Evolutionary conservation across 257 asterid genomes (phyloP).

Genomic region (Nicotiana paniculata): DNA sequence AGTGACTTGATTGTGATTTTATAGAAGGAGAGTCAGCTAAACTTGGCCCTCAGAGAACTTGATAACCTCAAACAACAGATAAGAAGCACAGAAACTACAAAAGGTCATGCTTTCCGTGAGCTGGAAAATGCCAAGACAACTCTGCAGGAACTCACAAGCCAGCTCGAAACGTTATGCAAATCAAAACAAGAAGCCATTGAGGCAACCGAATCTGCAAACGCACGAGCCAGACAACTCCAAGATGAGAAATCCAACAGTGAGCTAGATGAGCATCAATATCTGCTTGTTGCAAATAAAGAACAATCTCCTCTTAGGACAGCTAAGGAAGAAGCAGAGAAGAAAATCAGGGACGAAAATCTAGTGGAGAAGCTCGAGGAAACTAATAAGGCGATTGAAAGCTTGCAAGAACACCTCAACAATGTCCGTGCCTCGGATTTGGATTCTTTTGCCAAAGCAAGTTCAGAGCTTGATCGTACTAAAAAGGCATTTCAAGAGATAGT

Average conservation of each 20-base stretch:
- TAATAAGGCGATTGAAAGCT: conserved; percentile 6
- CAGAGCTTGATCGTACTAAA: conserved; percentile 10
- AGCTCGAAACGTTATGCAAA: conserved; percentile 8
- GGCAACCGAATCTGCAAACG: conserved; percentile 8
- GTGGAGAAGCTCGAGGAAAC: conserved; percentile 1
- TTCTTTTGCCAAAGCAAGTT: conserved; percentile 6
- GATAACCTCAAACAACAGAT: conserved; percentile 14
- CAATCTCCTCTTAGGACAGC: conserved; percentile 23
- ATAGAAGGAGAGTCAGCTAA: conserved; percentile 19
- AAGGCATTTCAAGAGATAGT: conserved; percentile 7
- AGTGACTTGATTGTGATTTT: background rate
- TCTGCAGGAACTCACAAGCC: conserved; percentile 8
- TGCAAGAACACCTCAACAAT: conserved; percentile 6
- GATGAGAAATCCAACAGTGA: background rate
- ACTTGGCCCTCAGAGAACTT: conserved; percentile 14
- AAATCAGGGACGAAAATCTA: background rate
- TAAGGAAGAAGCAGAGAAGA: conserved; percentile 13
- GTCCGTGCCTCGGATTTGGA: conserved; percentile 5
- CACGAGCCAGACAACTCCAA: background rate
- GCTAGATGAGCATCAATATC: background rate
- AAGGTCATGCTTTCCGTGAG: conserved; percentile 15
- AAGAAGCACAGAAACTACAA: conserved; percentile 10
- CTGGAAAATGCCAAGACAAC: conserved; percentile 15
- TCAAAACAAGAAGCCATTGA: conserved; percentile 8
- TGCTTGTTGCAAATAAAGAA: conserved; percentile 1